Evolutionary conservation across 2,329 filamentous ascomycete genomes (phyloP), one percentile per base, ranked within the genome.

Genomic region (Hypocreales sp.): DNA sequence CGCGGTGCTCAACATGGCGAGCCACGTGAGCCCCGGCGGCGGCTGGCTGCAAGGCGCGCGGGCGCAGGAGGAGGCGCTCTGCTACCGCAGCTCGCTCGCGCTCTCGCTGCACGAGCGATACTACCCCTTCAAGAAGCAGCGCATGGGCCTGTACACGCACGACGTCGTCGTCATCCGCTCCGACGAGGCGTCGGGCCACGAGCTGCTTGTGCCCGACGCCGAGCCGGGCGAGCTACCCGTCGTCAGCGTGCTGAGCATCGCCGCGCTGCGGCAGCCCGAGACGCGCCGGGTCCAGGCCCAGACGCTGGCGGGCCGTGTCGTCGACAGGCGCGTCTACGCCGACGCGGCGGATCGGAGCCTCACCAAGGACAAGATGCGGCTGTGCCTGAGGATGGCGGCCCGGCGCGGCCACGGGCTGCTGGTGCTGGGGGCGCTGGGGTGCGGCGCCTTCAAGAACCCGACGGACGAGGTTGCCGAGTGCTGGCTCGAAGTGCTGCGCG

Each of bases 21-120:
- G 68, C 27, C 58, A 66, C 25, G 38, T 46, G 4, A 46, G 41
- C 10, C 60, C 67, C 0, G 76, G 74, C n/a, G 75, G 76, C 13
- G 72, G 72, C 12, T 80, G 72, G 62, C 43, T 61, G 5, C 59
- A 58, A 20, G 75, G 75, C 20, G 58, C 70, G 29, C 48, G 66
- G 17, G 74, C 75, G 0, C 76, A 81, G 46, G 75, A 81, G 50
- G 76, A 81, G 52, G 63, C 67, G 3, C 57, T 81, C 6, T 80
- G 72, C 50, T 74, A 72, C 42, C 65, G 74, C 23, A 69, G 61
- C 24, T 64, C 66, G 1, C 58, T 73, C 7, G 60, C 48, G 16
- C 40, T 58, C 17, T 62, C 61, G 13, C 50, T 72, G 1, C 49
- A 58, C 31, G 36, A 41, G 14, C 35, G 42, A 11, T 63, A 62